Base-by-base conservation (phyloP, 192 early-diverging fungal species). In the Coemansia sp. region DNA sequence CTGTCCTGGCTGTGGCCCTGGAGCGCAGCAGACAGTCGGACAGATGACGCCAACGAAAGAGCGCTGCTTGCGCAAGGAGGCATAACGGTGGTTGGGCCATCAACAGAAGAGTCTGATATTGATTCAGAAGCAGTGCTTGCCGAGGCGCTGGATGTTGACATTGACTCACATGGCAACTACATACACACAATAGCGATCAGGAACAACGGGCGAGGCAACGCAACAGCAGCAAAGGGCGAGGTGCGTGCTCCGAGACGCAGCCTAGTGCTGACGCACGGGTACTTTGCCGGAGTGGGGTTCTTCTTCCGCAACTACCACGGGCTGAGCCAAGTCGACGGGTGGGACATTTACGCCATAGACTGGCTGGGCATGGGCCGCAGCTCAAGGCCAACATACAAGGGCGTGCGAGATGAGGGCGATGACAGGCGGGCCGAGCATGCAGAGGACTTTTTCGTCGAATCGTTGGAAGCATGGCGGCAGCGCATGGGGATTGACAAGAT, bases 301-400 rank as follows among this genome's bases (percentile, higher is more conserved):
- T 86, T 71, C 66, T 86, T 74, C 72, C 80, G 84, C 74, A 86
- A 86, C 65, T 83, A 75, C 69, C 58, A 58, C 22, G 74, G 70
- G 68, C 78, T 86, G 49, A 78, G 76, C 68, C 64, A 76, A 40
- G 72, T 68, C 5, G 71, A 66, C 29, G 72, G 69, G 15, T 81
- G 84, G 77, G 67, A 78, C 58, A 34, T 86, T 8, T 86, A 80
- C 40, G 49, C 77, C 27, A 75, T 87, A 57, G 96, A 98, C 87
- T 98, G 97, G 97, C 85, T 98, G 3, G 95, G 97, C 15, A 96
- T 95, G 94, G 96, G 92, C 38, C 88, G 92, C 72, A 90, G 88
- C 69, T 90, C 91, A 10, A 84, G 95, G 16, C 92, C 93, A n/a
- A 79, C 82, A 22, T 95, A 92, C 72, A 74, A 69, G 12, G 81